Percentiles rank a stretch among this genome's conserved stretches.
phyloP scores from a whole-genome alignment of 352 stramenopile genomes.

The Blastocystis sp. region DNA sequence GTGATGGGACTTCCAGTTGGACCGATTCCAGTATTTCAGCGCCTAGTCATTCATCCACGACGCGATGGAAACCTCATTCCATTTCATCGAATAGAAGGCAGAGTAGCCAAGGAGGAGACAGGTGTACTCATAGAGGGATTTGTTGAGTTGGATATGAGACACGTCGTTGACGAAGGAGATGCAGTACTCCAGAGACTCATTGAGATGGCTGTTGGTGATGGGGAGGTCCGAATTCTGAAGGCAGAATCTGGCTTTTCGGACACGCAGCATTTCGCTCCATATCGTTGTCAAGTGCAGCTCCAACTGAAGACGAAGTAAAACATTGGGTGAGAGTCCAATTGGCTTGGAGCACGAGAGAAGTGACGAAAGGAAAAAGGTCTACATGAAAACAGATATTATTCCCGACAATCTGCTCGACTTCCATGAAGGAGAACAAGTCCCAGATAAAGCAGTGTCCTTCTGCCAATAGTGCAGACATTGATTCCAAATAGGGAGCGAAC shows the following conservation, averaged over 20 bases:
- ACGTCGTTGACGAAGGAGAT: background rate
- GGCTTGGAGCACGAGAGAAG: background rate
- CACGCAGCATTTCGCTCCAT: background rate
- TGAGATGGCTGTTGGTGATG: background rate
- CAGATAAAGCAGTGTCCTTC: background rate
- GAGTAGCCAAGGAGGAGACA: background rate
- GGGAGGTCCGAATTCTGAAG: background rate
- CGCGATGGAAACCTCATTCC: background rate
- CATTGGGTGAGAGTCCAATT: background rate
- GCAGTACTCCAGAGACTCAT: background rate
- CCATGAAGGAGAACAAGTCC: background rate
- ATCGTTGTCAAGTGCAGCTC: background rate
- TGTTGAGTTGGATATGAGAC: background rate
- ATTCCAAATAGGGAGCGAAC: background rate
- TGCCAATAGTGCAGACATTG: background rate
- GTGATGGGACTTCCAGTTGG: background rate
- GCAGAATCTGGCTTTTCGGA: background rate
- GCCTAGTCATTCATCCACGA: background rate
- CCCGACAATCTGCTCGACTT: background rate
- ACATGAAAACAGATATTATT: background rate
- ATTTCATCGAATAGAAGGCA: background rate
- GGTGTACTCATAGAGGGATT: background rate
- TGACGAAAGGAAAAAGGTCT: background rate
- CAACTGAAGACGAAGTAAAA: no score
- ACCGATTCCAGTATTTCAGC: background rate